Evolutionary conservation across 805 yeast genomes (phyloP).

Genomic region (Scheffersomyces ergatensis): DNA sequence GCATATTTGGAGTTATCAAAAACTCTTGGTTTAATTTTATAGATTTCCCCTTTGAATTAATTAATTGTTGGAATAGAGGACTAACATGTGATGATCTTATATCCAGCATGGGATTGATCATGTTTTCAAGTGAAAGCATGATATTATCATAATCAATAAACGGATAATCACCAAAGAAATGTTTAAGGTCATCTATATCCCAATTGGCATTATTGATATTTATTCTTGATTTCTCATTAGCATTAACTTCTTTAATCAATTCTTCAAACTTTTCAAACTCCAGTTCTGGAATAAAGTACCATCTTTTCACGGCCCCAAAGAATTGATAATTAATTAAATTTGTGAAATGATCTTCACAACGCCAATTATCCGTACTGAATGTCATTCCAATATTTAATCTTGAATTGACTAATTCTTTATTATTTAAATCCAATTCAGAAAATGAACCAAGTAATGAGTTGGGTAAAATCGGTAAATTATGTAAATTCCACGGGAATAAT

Average conservation of each 20-base stretch:
- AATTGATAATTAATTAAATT: conserved; percentile 53
- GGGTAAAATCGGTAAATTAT: conserved; percentile 50
- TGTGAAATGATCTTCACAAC: conserved; percentile 58
- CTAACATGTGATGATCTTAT: conserved; percentile 28
- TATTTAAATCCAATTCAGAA: conserved; percentile 41
- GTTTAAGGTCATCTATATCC: conserved; percentile 16
- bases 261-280: conserved; percentile 52
- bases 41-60: conserved; percentile 7
- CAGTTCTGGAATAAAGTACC: conserved; percentile 64
- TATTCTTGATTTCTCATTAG: conserved; percentile 8
- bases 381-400: conserved; percentile 51
- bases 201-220: conserved; percentile 18
- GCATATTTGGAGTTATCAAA: conserved; percentile 47
- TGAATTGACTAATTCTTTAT: conserved; percentile 43
- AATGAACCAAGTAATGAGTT: conserved; percentile 46
- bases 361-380: conserved; percentile 56
- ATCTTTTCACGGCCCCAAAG: conserved; percentile 51
- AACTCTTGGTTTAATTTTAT: conserved; percentile 39
- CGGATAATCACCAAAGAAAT: conserved; percentile 13
- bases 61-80: conserved; percentile 19
- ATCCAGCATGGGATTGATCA: conserved; percentile 25
- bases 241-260: conserved; percentile 23
- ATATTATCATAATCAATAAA: conserved; percentile 23
- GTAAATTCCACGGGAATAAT: conserved; percentile 55
- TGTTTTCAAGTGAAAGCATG: conserved; percentile 28